Base-by-base conservation (phyloP, 805 yeast genomes). In the Suhomyces pyralidae region DNA sequence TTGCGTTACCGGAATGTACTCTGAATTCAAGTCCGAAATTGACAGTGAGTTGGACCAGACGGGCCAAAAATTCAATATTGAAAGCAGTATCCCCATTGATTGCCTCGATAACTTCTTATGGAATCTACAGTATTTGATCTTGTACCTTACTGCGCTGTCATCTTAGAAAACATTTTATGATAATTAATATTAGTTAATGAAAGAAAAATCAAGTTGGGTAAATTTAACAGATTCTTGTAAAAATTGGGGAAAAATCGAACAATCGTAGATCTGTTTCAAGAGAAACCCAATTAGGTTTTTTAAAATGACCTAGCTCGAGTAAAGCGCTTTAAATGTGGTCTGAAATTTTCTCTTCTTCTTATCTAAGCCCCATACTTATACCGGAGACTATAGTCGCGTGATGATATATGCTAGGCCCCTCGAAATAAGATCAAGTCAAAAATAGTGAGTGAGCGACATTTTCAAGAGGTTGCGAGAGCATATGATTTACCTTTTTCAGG, bases 71-170 rank as follows among this genome's bases (percentile, higher is more conserved):
- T 7, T 22, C 30, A 24, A 24, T 14, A 42, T 42, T 7, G 2
- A 30, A 12, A 48, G 49, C 28, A 51, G 46, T n/a, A 61, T 73
- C 12, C 78, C 79, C 2, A 55, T 64, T 7, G 78, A 74, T 45
- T 71, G 76, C 49, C 48, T 66, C 15, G 79, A 74, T 56, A 73
- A 74, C 52, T 66, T 73, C 44, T 58, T 74, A 51, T 75, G 79
- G 79, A 72, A 64, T 46, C 54, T 75, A 22, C 69, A 75, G 53
- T 75, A 68, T 50, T 48, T 74, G 22, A 51, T 69, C 12, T 58
- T 75, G 40, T 72, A 65, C 55, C 55, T 74, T 38, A 73, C 77
- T 1, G 68, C 68, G 2, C 53, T 48, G 22, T 28, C 40, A 19
- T 17, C 20, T 38, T 19, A 38, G n/a, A 8, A 25, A 22, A 12